A percentile compares a stretch with the other conserved stretches of the same genome.
phyloP scores from a whole-genome alignment of 2,329 filamentous ascomycete species.

The Calonectria fujianensis region DNA sequence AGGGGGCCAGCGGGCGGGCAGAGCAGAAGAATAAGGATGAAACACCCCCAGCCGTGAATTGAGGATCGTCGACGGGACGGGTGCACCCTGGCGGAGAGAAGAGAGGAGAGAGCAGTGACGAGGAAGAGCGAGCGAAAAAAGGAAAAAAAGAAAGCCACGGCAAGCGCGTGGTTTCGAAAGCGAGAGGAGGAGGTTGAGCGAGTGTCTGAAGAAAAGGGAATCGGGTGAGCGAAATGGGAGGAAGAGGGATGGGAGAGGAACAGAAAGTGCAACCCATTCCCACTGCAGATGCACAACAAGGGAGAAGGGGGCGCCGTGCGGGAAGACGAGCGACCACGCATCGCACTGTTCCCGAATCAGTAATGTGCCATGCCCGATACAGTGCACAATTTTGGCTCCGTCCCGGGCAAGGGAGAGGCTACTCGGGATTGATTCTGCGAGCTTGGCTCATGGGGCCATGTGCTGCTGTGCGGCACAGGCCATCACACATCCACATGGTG shows the following conservation, averaged over 20 bases:
- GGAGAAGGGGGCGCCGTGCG: slow-evolving; percentile 32
- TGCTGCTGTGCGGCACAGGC: slow-evolving; percentile 25
- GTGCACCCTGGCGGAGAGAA: slow-evolving; percentile 25
- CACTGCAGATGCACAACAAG: slow-evolving; percentile 17
- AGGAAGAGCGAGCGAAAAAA: slow-evolving; percentile 16
- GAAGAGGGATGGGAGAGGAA: slow-evolving; percentile 28
- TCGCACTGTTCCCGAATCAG: slow-evolving; percentile 21
- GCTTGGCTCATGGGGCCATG: slow-evolving; percentile 7
- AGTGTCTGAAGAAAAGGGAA: slow-evolving; percentile 32
- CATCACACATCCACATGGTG: slow-evolving; percentile 16
- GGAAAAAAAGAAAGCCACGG: slow-evolving; percentile 21
- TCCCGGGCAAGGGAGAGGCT: neutral
- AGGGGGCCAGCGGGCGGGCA: slow-evolving; percentile 33
- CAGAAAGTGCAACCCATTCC: slow-evolving; percentile 27
- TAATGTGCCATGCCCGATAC: neutral
- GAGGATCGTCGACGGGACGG: slow-evolving; percentile 23
- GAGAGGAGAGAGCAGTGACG: slow-evolving; percentile 21
- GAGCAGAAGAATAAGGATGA: slow-evolving; percentile 34
- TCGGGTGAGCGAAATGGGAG: slow-evolving; percentile 24
- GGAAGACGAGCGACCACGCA: neutral
- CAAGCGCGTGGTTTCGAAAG: slow-evolving; percentile 25
- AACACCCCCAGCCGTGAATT: slow-evolving; percentile 32
- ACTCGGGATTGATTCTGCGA: neutral
- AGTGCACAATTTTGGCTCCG: slow-evolving; percentile 26
- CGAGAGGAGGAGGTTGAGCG: slow-evolving; percentile 37